Percentiles rank a stretch among this genome's conserved stretches.
Evolutionary conservation across 2,329 filamentous ascomycete genomes (phyloP).

Genomic region (Fusarium denticulatum): DNA sequence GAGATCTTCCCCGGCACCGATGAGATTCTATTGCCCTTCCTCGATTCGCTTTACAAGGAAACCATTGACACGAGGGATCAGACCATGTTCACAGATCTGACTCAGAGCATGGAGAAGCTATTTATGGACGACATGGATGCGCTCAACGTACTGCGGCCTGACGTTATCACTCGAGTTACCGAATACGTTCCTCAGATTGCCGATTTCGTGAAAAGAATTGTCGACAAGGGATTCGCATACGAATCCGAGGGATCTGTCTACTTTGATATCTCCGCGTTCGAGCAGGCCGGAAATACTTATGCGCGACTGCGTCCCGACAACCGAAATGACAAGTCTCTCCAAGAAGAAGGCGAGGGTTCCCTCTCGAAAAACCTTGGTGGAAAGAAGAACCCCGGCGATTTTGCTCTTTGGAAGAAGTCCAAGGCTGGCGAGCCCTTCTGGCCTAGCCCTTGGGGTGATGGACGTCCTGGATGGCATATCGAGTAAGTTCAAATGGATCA

Average conservation of each 20-base stretch:
- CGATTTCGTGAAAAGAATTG: slow-evolving; percentile 82
- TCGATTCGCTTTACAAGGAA: slow-evolving; percentile 76
- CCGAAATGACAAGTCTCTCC: slow-evolving; percentile 81
- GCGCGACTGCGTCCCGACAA: slow-evolving; percentile 87
- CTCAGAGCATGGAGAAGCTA: slow-evolving; percentile 84
- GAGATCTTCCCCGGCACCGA: slow-evolving; percentile 66
- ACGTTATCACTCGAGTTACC: slow-evolving; percentile 87
- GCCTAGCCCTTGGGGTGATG: slow-evolving; percentile 87
- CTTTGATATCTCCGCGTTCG: slow-evolving; percentile 90
- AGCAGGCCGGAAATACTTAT: slow-evolving; percentile 85
- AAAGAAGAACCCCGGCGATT: slow-evolving; percentile 84
- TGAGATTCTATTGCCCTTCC: slow-evolving; percentile 80
- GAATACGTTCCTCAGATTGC: slow-evolving; percentile 92
- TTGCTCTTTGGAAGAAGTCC: slow-evolving; percentile 92
- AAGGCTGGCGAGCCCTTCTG: slow-evolving; percentile 93
- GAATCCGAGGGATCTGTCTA: slow-evolving; percentile 86
- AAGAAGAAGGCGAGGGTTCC: slow-evolving; percentile 90
- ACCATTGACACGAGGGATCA: slow-evolving; percentile 70
- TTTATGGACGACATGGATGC: slow-evolving; percentile 90
- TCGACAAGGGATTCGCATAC: slow-evolving; percentile 89
- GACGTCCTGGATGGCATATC: slow-evolving; percentile 95
- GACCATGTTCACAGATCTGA: slow-evolving; percentile 85
- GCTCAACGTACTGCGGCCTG: slow-evolving; percentile 84
- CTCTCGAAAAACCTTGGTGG: slow-evolving; percentile 68
- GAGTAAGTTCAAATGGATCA: slow-evolving; percentile 57